Conservation (phyloP, 2,329 filamentous ascomycete species). For the Verticillium albo-atrum region DNA sequence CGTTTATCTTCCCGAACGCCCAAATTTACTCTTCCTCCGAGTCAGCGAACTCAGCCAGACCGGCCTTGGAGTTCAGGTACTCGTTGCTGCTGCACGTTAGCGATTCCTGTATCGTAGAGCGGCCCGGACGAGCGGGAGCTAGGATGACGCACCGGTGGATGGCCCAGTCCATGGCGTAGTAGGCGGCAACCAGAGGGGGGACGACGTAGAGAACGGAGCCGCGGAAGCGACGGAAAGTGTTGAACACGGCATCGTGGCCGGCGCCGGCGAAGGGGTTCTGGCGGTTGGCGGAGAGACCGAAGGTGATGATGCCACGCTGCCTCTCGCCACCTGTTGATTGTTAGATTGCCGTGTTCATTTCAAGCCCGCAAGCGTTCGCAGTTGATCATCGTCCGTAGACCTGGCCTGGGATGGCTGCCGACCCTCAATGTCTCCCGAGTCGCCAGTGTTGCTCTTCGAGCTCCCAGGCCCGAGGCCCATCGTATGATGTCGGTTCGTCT, state of each 20-base stretch:
- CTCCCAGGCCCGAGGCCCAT: background rate
- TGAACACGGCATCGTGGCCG: slow-evolving; percentile 83
- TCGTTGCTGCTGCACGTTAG: slow-evolving; percentile 55
- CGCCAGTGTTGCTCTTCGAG: background rate
- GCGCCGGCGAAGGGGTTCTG: slow-evolving; percentile 82
- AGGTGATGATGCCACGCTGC: slow-evolving; percentile 63
- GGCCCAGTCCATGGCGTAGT: slow-evolving; percentile 87
- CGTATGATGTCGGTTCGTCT: background rate
- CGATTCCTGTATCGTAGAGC: background rate
- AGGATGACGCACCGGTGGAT: slow-evolving; percentile 67
- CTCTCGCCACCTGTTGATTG: slow-evolving; percentile 44
- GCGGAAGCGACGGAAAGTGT: slow-evolving; percentile 83
- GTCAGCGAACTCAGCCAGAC: slow-evolving; percentile 51
- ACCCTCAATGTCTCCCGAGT: background rate
- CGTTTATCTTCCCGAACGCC: slow-evolving; percentile 2
- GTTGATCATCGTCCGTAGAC: no score
- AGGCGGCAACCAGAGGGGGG: slow-evolving; percentile 72
- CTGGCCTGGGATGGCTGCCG: background rate
- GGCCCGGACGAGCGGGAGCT: background rate
- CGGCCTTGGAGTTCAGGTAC: slow-evolving; percentile 76
- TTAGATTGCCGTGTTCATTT: slow-evolving; percentile 3
- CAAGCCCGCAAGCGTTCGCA: background rate
- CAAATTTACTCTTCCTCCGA: slow-evolving; percentile 31
- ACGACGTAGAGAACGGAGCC: slow-evolving; percentile 85
- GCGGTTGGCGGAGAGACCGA: slow-evolving; percentile 79